These are phyloP conservation scores for Lasiodiplodia sp. DNA, from an alignment of 2,329 filamentous ascomycete species.

Conservation along the genomic window DNA sequence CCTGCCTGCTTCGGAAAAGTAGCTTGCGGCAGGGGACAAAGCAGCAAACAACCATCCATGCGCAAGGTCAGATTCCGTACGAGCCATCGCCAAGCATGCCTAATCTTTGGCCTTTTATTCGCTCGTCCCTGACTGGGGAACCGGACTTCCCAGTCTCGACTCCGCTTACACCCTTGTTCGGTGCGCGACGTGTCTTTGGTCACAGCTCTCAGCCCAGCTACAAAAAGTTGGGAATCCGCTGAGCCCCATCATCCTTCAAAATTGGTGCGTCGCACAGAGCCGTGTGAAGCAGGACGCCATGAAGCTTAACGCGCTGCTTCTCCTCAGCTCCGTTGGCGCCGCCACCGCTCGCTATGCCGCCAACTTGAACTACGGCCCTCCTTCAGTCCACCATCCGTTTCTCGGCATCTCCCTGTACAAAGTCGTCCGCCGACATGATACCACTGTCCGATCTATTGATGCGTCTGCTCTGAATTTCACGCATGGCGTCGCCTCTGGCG, in stretches of 20 bases:
- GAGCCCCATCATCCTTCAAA: neutral
- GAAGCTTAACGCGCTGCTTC: constrained; percentile 2
- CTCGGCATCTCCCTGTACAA: constrained; percentile 68
- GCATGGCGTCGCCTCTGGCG: constrained; percentile 58
- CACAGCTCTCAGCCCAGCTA: constrained; percentile 5
- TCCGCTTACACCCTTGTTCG: constrained; percentile 14
- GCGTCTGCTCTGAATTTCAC: constrained; percentile 66
- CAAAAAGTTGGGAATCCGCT: constrained; percentile 2
- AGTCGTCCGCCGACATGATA: constrained; percentile 62
- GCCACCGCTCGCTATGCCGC: constrained; percentile 15
- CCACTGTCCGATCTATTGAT: constrained; percentile 38
- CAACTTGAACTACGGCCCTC: constrained; percentile 71
- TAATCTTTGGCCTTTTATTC: constrained; percentile 15
- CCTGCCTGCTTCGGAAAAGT: neutral
- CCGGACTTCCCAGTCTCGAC: neutral
- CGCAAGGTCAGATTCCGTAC: neutral
- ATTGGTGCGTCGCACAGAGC: neutral
- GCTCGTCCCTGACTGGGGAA: neutral
- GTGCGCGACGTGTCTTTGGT: constrained; percentile 13
- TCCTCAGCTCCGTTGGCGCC: constrained; percentile 3
- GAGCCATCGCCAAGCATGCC: constrained; percentile 17
- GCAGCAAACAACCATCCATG: neutral
- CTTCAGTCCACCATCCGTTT: constrained; percentile 66
- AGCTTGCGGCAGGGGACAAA: neutral
- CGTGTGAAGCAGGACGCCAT: neutral